Evolutionary conservation across 208 protist species (phyloP).

Genomic region (Crithidia brevicula): DNA sequence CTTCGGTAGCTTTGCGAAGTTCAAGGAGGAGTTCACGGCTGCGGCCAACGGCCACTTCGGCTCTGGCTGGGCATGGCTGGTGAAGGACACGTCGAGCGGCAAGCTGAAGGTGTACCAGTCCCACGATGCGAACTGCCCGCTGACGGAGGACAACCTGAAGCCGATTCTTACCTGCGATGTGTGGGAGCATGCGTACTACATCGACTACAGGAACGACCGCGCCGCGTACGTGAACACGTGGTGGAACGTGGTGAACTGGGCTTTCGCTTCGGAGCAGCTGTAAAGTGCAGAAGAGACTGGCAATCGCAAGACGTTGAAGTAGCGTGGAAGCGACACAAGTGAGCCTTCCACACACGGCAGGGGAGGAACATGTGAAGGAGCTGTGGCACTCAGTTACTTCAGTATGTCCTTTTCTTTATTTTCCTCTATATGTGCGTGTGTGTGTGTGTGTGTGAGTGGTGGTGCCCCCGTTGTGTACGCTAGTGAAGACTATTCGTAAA

Average conservation of each 20-base stretch:
- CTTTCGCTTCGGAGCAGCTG: constrained; percentile 19
- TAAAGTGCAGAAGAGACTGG: no score
- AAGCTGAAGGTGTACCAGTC: constrained; percentile 87
- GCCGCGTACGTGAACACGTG: constrained; percentile 90
- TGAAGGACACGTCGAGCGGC: constrained; percentile 79
- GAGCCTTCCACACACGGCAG: no score
- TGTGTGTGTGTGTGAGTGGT: no score
- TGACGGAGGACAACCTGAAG: constrained; percentile 69
- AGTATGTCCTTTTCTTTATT: no score
- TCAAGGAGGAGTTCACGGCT: constrained; percentile 94
- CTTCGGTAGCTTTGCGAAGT: constrained; percentile 89
- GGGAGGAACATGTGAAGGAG: no score
- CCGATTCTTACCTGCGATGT: constrained; percentile 92
- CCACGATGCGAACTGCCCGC: constrained; percentile 83
- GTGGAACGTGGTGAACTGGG: constrained; percentile 94
- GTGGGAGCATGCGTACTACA: constrained; percentile 97
- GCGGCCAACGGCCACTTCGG: constrained; percentile 92
- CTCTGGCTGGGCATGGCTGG: constrained; percentile 95
- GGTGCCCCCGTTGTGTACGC: background rate
- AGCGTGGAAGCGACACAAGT: no score
- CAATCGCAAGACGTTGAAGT: no score
- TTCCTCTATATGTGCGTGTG: no score
- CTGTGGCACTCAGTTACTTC: no score
- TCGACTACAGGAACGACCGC: constrained; percentile 95
- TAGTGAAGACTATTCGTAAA: no score